Conservation (phyloP, 208 protist genomes). For the Entamoeba moshkovskii region DNA sequence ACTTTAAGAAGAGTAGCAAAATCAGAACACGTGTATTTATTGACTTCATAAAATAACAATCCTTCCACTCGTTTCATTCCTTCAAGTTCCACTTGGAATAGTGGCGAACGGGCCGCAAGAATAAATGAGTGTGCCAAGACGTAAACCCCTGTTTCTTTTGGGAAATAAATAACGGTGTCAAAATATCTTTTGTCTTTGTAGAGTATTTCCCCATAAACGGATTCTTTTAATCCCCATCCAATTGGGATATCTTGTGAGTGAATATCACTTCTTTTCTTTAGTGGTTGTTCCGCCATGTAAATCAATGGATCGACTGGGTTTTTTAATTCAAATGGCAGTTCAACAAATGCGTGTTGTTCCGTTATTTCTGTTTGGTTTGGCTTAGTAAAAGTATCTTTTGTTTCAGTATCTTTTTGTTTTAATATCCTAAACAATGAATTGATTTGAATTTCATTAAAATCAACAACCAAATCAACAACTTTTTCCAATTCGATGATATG, state of each 20-base stretch:
- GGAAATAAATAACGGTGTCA: not conserved
- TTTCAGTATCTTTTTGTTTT: too few relatives aligned
- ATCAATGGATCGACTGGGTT: not conserved
- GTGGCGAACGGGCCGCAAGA: not conserved
- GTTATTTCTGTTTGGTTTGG: too few relatives aligned
- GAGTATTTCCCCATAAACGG: not conserved
- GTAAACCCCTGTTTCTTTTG: not conserved
- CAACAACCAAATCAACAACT: not conserved
- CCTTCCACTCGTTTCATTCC: not conserved
- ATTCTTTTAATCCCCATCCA: not conserved
- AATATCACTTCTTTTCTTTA: not conserved
- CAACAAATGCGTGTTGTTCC: too few relatives aligned
- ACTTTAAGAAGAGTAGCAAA: not conserved
- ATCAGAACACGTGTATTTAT: not conserved
- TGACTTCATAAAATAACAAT: not conserved
- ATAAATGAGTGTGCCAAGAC: not conserved
- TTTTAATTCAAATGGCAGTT: not conserved
- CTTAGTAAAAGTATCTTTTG: too few relatives aligned
- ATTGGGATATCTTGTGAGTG: not conserved
- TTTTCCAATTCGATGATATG: not conserved
- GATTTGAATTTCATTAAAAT: not conserved
- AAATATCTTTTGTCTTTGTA: not conserved
- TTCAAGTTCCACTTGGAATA: not conserved
- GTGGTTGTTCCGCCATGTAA: not conserved
- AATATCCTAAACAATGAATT: too few relatives aligned